Conservation (phyloP, 352 stramenopile genomes). For the Plasmopara halstedii region DNA sequence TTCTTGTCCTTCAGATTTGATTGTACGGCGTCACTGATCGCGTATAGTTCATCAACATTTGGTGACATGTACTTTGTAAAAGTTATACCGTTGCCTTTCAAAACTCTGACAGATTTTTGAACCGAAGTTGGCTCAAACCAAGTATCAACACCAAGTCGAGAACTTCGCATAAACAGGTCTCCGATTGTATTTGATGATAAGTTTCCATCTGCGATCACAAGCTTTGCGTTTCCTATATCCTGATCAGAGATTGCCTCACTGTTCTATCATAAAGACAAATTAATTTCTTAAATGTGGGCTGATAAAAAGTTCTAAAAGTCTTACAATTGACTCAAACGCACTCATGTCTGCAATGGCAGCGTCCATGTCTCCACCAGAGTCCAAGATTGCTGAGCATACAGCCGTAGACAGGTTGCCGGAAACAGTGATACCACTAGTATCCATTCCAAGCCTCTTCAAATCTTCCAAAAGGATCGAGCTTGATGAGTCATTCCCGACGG, state of each 20-base stretch:
- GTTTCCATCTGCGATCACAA: conserved; percentile 78
- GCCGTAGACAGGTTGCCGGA: conserved; percentile 55
- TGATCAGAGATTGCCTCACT: conserved; percentile 32
- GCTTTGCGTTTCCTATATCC: conserved; percentile 34
- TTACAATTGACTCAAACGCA: conserved; percentile 67
- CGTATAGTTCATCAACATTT: conserved; percentile 66
- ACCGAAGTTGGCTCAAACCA: conserved; percentile 86
- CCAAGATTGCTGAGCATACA: conserved; percentile 80
- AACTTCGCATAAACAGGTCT: conserved; percentile 40
- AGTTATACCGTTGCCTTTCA: conserved; percentile 38
- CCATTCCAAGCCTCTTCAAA: conserved; percentile 46
- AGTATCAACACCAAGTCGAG: conserved; percentile 31
- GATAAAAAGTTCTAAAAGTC: conserved; percentile 4
- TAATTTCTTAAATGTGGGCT: background rate
- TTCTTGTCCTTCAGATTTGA: conserved; percentile 12
- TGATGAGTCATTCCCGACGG: conserved; percentile 63
- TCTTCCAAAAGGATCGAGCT: conserved; percentile 72
- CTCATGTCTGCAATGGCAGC: conserved; percentile 84
- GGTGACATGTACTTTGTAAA: conserved; percentile 67
- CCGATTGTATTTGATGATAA: conserved; percentile 38
- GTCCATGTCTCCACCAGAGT: conserved; percentile 70
- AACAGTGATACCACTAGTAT: conserved; percentile 48
- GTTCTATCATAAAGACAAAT: conserved; percentile 23
- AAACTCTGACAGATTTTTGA: conserved; percentile 63
- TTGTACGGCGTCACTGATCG: conserved; percentile 58